Evolutionary conservation across 768 basidiomycete species (phyloP), one percentile per base, ranked within the genome.

Genomic region (Serendipita sp.): DNA sequence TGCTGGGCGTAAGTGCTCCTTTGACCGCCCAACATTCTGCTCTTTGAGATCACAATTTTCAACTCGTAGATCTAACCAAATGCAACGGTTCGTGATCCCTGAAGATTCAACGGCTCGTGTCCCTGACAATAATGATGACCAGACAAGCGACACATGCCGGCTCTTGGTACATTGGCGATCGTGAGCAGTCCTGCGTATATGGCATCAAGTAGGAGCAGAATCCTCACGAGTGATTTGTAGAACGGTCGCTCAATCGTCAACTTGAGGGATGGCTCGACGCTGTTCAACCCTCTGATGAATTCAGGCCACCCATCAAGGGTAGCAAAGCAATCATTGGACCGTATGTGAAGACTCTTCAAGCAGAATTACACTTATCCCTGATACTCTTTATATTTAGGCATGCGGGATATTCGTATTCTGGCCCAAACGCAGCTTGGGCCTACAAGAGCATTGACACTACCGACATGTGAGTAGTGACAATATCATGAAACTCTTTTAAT

Each of bases 401-500:
- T 72, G 96, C 96, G 1, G 96, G 96, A 3, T 97, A 94, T 74
- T 80, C 84, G 3, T 98, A 96, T 74, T 96, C 93, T 61, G 96
- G 96, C 22, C 84, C 83, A 3, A 79, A 94, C 0, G 95, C 96
- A 1, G 95, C 92, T 2, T 98, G 92, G 91, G 95, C 95, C 0
- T 99, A 98, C 75, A 86, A 83, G 72, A 82, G 82, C 69, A 86
- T 98, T 64, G 87, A 95, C 69, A 83, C 82, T 0, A 78, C 79
- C 3, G 79, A 79, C 68, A 88, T 97, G 96, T 95, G 66, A 66
- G 84, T 77, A 16, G 22, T 58, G 61, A 44, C 44, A 58, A n/a
- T 53, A n/a, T 7, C 17, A 43, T 17, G 34, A 24, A 41, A 3
- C 60, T 20, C n/a, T 24, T 42, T 62, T 3, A n/a, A 61, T 11